Conservation (phyloP, 2,329 filamentous ascomycete species). For the Paecilomyces formosus region DNA sequence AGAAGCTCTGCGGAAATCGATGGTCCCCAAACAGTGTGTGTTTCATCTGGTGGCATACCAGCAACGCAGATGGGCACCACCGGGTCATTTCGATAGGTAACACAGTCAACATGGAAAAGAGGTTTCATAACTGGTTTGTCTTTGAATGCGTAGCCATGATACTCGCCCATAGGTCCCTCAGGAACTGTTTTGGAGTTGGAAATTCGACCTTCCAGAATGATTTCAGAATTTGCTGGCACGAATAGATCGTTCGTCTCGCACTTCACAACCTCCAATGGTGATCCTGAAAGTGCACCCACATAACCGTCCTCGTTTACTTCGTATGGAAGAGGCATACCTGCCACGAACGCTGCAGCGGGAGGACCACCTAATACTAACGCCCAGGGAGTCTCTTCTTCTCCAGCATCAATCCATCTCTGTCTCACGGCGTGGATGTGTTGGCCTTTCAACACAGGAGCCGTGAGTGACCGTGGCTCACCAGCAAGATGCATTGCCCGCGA, state of each 20-base stretch:
- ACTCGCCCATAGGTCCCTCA: conserved; percentile 15
- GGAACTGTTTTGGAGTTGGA: conserved; percentile 9
- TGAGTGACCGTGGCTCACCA: conserved; percentile 7
- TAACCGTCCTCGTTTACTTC: conserved; percentile 8
- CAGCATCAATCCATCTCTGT: conserved; percentile 13
- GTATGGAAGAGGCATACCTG: conserved; percentile 9
- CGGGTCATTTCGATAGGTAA: conserved; percentile 12
- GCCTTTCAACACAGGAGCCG: conserved; percentile 11
- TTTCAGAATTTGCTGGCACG: conserved; percentile 13
- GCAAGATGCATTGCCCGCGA: conserved; percentile 11
- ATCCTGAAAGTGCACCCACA: conserved; percentile 9
- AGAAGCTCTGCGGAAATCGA: conserved; percentile 12
- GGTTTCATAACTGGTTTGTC: conserved; percentile 6
- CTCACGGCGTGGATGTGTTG: conserved; percentile 13
- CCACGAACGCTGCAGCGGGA: conserved; percentile 11
- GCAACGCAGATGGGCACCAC: conserved; percentile 11
- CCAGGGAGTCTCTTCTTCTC: conserved; percentile 12
- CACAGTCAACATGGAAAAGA: conserved; percentile 11
- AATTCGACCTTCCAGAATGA: conserved; percentile 13
- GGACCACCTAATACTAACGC: conserved; percentile 13
- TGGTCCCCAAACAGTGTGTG: conserved; percentile 12
- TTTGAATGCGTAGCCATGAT: conserved; percentile 13
- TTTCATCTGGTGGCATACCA: conserved; percentile 12
- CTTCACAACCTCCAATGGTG: conserved; percentile 12
- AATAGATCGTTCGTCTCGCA: conserved; percentile 14